Conservation (phyloP, 768 basidiomycete species). For the Naganishia friedmannii region DNA sequence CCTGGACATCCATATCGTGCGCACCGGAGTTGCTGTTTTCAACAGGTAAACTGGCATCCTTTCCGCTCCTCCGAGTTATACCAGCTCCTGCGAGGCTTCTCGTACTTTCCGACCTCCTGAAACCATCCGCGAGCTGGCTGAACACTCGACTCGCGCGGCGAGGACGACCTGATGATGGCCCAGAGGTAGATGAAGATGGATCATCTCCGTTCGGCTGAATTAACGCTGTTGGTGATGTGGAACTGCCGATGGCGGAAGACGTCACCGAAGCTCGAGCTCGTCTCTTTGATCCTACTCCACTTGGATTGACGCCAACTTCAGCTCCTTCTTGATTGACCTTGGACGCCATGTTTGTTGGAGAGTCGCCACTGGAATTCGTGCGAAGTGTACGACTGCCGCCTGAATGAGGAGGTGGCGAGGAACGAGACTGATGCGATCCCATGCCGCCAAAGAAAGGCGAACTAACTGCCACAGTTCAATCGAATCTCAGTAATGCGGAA, state of each 20-base stretch:
- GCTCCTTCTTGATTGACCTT: background rate
- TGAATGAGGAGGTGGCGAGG: background rate
- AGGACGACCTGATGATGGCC: background rate
- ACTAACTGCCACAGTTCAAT: background rate
- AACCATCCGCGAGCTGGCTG: conserved; percentile 2
- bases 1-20: background rate
- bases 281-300: background rate
- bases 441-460: background rate
- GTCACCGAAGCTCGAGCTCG: background rate
- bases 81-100: background rate
- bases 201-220: background rate
- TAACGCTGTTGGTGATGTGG: background rate
- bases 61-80: background rate
- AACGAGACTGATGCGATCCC: conserved; percentile 3
- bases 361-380: background rate
- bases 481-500: background rate
- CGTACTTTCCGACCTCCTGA: background rate
- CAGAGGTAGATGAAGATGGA: background rate
- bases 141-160: background rate
- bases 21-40: background rate
- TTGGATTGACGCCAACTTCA: background rate
- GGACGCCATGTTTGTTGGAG: background rate
- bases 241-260: background rate
- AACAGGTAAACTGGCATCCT: background rate
- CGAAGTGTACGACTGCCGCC: no score